Evolutionary conservation across 192 early-diverging fungal genomes (phyloP), one percentile per base, ranked within the genome.

Genomic region (Linnemannia schmuckeri): DNA sequence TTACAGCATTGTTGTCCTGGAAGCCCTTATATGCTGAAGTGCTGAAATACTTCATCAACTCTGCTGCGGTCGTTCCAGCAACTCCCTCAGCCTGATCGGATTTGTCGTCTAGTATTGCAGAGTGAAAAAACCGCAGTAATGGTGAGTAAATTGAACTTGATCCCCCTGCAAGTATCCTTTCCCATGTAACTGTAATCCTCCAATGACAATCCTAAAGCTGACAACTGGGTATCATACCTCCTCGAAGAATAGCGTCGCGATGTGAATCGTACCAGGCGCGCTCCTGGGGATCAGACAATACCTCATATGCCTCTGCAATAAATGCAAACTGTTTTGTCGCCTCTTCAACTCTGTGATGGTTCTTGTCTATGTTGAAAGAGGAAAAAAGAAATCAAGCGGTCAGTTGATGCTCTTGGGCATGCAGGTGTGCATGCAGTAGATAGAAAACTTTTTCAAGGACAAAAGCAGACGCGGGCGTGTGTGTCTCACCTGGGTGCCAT

Each of bases 251-350:
- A 57, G 95, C 94, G 80, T 98, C 97, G 75, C 97, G 90, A 87
- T 98, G 98, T 70, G 94, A 93, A 88, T 99, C 98, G 57, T 93
- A 97, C 98, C 98, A 99, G 18, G 96, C 90, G n/a, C 97, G 95
- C 89, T 99, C 97, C 63, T 98, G 95, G 22, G 94, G 94, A 89
- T 99, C 97, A 52, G 93, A 96, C 46, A 99, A 89, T 3, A 97
- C 95, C 82, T 98, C 96, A 86, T 99, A 99, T 9, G 99, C 99
- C 75, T 97, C 92, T 79, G 96, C 96, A 71, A 99, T 96, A 74
- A 95, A 89, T 2, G 97, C 94, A 92, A 99, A 99, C 42, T 93
- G 88, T 57, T 94, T 90, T 10, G 97, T 99, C 8, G 97, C 94
- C 83, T 98, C 97, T 68, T 97, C 96, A 4, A 95, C 88, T 72